Evolutionary conservation across 2,329 filamentous ascomycete species (phyloP).

Genomic region (Alternaria sp.): DNA sequence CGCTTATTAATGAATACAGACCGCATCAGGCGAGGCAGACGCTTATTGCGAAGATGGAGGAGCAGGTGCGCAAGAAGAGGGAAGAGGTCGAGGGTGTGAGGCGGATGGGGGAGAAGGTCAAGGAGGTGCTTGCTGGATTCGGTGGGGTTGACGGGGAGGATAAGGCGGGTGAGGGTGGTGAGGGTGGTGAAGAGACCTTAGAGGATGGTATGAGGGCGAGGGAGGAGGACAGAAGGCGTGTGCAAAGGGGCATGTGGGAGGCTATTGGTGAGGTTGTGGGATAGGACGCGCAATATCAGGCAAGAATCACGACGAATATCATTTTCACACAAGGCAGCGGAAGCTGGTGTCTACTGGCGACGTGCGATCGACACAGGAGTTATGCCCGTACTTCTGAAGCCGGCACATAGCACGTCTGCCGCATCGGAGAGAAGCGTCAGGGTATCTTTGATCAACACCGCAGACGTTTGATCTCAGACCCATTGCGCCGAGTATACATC

Average conservation of each 20-base stretch:
- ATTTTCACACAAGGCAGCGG: not conserved
- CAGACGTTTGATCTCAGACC: not conserved
- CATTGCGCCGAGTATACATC: not conserved
- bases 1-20: conserved; percentile 91
- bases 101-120: conserved; percentile 73
- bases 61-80: conserved; percentile 74
- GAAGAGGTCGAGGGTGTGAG: conserved; percentile 75
- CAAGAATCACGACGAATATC: not conserved
- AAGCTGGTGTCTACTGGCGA: not conserved
- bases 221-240: conserved; percentile 26
- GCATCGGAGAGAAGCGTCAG: not conserved
- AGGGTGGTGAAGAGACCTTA: conserved; percentile 18
- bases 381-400: not conserved
- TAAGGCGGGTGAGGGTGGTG: not conserved
- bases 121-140: conserved; percentile 73
- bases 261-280: conserved; percentile 44
- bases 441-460: not conserved
- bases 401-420: too few relatives aligned
- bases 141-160: conserved; percentile 38
- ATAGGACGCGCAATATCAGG: not conserved
- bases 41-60: conserved; percentile 85
- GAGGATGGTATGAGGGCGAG: conserved; percentile 14
- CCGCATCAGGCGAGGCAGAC: conserved; percentile 92
- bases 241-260: conserved; percentile 46
- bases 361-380: not conserved